phyloP scores from a whole-genome alignment of 1,139 yeast genomes.

The Yamadazyma siamensis region DNA sequence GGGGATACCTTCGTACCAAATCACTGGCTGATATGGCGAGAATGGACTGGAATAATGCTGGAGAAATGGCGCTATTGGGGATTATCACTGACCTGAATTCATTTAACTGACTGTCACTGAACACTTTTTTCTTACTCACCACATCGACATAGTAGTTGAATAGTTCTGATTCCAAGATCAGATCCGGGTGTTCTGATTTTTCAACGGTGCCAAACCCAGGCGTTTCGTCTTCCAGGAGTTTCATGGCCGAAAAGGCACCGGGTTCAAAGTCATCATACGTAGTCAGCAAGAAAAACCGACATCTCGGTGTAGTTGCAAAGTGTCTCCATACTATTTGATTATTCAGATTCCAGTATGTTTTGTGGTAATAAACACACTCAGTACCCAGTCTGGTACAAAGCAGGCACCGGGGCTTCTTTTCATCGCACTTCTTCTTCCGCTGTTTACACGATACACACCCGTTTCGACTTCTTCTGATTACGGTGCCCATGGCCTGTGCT shows the following conservation, averaged over 20 bases:
- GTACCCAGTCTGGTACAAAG: slow-evolving; percentile 54
- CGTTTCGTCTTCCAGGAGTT: neutral
- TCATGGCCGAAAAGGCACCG: too few species aligned
- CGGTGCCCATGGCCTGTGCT: neutral
- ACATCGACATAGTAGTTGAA: slow-evolving; percentile 15
- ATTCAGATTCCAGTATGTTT: slow-evolving; percentile 10
- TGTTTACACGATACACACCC: slow-evolving; percentile 71
- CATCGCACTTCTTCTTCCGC: slow-evolving; percentile 71
- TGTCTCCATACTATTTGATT: slow-evolving; percentile 7
- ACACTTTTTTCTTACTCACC: slow-evolving; percentile 15
- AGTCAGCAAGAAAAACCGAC: slow-evolving; percentile 3
- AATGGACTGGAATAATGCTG: slow-evolving; percentile 14
- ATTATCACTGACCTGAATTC: slow-evolving; percentile 14
- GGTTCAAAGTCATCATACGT: slow-evolving; percentile 6
- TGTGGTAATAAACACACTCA: slow-evolving; percentile 32
- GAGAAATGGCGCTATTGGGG: slow-evolving; percentile 12
- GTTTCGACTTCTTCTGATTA: slow-evolving; percentile 21
- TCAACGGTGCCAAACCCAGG: neutral
- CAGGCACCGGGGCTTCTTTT: slow-evolving; percentile 53
- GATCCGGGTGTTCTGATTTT: too few species aligned
- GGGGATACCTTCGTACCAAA: slow-evolving; percentile 11
- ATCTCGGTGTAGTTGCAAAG: neutral
- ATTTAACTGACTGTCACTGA: slow-evolving; percentile 13
- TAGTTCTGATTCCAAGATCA: slow-evolving; percentile 9
- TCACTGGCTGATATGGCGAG: slow-evolving; percentile 17